Conservation (phyloP, 2,329 filamentous ascomycete species). For the Polytolypa hystricis region DNA sequence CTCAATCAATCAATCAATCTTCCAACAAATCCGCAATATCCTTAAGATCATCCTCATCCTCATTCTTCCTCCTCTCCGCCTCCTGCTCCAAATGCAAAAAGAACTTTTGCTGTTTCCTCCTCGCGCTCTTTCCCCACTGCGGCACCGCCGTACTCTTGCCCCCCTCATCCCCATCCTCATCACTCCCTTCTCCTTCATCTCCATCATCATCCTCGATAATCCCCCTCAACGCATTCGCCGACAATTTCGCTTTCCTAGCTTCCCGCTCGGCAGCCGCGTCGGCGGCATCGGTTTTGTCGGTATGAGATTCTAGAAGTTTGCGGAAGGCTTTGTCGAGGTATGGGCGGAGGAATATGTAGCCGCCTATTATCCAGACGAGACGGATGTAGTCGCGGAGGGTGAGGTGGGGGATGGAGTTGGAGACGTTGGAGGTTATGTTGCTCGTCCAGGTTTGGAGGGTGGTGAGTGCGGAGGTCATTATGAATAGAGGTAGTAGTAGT, state of each 20-base stretch:
- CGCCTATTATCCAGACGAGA: slow-evolving; percentile 58
- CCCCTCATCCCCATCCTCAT: slow-evolving; percentile 32
- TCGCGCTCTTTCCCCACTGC: slow-evolving; percentile 59
- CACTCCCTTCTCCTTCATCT: slow-evolving; percentile 41
- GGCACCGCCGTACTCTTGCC: slow-evolving; percentile 33
- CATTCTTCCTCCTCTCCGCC: slow-evolving; percentile 51
- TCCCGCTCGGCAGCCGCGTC: slow-evolving; percentile 23
- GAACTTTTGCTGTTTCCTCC: slow-evolving; percentile 56
- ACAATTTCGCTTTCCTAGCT: slow-evolving; percentile 42
- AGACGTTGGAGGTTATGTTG: slow-evolving; percentile 31
- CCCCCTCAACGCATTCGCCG: slow-evolving; percentile 54
- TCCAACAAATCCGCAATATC: slow-evolving; percentile 63
- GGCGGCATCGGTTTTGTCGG: slow-evolving; percentile 30
- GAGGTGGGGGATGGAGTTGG: slow-evolving; percentile 33
- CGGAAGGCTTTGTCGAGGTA: slow-evolving; percentile 60
- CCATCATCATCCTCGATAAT: slow-evolving; percentile 43
- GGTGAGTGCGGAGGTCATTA: slow-evolving; percentile 17
- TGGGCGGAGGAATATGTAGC: slow-evolving; percentile 62
- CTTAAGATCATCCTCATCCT: slow-evolving; percentile 61
- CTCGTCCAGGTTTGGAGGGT: slow-evolving; percentile 16
- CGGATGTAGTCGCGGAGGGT: slow-evolving; percentile 47
- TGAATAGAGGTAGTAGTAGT: no score
- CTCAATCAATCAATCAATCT: slow-evolving; percentile 30
- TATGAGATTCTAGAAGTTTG: slow-evolving; percentile 37
- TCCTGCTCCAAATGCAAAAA: slow-evolving; percentile 54